phyloP scores from a whole-genome alignment of 495 filamentous ascomycete genomes.

The Xylaria scruposa region DNA sequence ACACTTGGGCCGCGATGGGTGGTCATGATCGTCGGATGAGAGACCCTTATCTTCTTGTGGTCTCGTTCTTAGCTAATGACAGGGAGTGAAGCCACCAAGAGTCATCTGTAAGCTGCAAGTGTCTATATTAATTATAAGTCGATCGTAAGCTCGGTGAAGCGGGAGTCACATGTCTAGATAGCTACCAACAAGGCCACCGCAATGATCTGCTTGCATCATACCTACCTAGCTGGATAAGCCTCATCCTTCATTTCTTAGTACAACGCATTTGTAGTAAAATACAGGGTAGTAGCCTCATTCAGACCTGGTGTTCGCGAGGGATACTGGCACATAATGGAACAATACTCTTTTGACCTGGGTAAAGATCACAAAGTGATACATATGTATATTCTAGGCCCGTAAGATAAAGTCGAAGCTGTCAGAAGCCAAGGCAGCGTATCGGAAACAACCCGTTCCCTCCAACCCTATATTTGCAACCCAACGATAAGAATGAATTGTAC shows the following conservation, averaged over 20 bases:
- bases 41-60: conserved; percentile 12
- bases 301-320: conserved; percentile 11
- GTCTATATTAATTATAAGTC: background rate
- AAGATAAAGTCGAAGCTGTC: conserved; percentile 1
- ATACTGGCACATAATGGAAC: background rate
- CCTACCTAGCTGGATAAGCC: background rate
- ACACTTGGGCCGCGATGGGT: conserved; percentile 5
- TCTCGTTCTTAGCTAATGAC: conserved; percentile 8
- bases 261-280: background rate
- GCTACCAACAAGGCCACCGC: background rate
- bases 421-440: conserved; percentile 24
- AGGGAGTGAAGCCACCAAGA: conserved; percentile 16
- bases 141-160: conserved; percentile 9
- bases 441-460: conserved; percentile 14
- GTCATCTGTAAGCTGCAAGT: conserved; percentile 8
- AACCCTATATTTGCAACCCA: background rate
- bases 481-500: background rate
- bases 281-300: background rate
- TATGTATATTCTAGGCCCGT: background rate
- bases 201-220: conserved; percentile 1
- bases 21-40: conserved; percentile 23
- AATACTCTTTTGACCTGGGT: background rate
- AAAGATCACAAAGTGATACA: background rate
- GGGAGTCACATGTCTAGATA: background rate
- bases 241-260: background rate